phyloP scores from a whole-genome alignment of 441 rosid species.

The Syzygium malaccense region DNA sequence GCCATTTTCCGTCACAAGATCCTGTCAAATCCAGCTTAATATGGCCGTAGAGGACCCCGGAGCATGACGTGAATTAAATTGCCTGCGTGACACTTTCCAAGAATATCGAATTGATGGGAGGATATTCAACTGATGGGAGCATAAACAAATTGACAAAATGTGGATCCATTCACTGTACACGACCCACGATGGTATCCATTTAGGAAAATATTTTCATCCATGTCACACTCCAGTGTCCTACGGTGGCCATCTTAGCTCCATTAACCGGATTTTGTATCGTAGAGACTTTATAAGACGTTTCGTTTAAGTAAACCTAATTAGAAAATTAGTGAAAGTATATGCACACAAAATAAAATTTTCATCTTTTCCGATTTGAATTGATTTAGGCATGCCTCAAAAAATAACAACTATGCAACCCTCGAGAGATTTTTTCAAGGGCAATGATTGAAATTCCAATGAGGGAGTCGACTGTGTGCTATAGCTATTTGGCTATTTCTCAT shows the following conservation, averaged over 20 bases:
- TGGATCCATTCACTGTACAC: neutral
- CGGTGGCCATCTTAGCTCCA: neutral
- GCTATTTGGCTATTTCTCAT: neutral
- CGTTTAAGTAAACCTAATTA: neutral
- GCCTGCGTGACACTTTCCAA: neutral
- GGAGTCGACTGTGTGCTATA: neutral
- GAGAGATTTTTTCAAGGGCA: neutral
- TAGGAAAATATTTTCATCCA: neutral
- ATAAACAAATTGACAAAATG: neutral
- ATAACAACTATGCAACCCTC: neutral
- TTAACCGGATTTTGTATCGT: neutral
- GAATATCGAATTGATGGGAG: neutral
- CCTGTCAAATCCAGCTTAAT: neutral
- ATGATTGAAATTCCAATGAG: neutral
- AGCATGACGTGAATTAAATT: neutral
- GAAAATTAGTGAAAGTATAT: neutral
- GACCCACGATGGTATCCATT: neutral
- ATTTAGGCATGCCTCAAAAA: neutral
- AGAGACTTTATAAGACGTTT: neutral
- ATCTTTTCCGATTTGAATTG: neutral
- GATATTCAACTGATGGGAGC: neutral
- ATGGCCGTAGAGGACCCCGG: neutral
- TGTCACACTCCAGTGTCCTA: neutral
- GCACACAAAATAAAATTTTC: neutral
- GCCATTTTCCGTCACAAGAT: neutral